Base-by-base conservation (phyloP, 495 filamentous ascomycete species). In the Oleoguttula mirabilis region DNA sequence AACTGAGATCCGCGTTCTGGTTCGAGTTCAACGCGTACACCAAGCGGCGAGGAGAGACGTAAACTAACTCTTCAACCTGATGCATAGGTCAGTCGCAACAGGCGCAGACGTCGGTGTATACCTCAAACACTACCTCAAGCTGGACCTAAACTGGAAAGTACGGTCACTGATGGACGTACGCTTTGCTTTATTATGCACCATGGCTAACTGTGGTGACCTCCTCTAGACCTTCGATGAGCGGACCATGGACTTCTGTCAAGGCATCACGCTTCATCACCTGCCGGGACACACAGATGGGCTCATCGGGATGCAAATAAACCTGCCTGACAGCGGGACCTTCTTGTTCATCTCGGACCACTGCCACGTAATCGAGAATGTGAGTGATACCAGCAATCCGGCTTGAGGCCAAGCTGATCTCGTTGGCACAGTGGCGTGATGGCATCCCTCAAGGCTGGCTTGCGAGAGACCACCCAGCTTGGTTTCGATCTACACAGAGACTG, bases 1-100 rank as follows among this genome's bases (percentile, higher is more conserved):
- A 72, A 41, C 61, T 70, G 51, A 62, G 63, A 21, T 60, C 63
- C 25, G 67, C 69, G 4, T 71, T 60, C 50, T 71, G 65, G 63
- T 58, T 59, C 3, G n/a, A n/a, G n/a, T n/a, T n/a, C n/a, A n/a
- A n/a, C n/a, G n/a, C n/a, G n/a, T n/a, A n/a, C n/a, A n/a, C n/a
- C n/a, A n/a, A n/a, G n/a, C n/a, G n/a, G n/a, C n/a, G n/a, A n/a
- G n/a, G n/a, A n/a, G n/a, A n/a, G n/a, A n/a, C n/a, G n/a, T n/a
- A n/a, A n/a, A n/a, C n/a, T n/a, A n/a, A n/a, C n/a, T n/a, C n/a
- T n/a, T n/a, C n/a, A n/a, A n/a, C n/a, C n/a, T n/a, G n/a, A n/a
- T n/a, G n/a, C n/a, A n/a, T n/a, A n/a, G n/a, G n/a, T n/a, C n/a
- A n/a, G 59, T 61, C 6, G 66, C 55, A 0, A 70, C 66, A 0